phyloP scores from a whole-genome alignment of 257 asterid species.

The Solanum sitiens region DNA sequence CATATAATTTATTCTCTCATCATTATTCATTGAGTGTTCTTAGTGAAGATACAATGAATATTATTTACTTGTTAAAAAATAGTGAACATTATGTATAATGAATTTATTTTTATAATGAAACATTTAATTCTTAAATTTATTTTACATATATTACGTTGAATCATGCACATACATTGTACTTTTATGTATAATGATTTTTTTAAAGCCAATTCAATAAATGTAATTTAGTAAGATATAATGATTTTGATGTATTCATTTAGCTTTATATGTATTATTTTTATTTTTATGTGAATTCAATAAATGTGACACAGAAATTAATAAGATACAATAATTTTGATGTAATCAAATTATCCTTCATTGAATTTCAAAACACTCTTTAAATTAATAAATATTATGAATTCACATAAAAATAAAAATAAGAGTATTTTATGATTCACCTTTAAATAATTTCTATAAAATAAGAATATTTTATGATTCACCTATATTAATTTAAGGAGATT shows the following conservation, averaged over 20 bases:
- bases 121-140: no score
- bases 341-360: background rate
- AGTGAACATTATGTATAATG: background rate
- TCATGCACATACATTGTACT: background rate
- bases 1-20: background rate
- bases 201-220: background rate
- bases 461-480: background rate
- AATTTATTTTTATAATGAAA: no score
- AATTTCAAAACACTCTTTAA: background rate
- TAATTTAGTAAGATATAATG: background rate
- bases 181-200: background rate
- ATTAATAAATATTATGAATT: no score
- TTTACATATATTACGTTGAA: background rate
- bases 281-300: no score
- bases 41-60: background rate
- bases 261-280: background rate
- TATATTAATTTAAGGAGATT: no score
- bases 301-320: background rate
- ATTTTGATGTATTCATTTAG: no score
- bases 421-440: background rate
- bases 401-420: no score
- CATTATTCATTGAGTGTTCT: background rate
- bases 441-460: no score
- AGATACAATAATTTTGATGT: no score
- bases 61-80: no score